Percentiles rank a stretch among this genome's conserved stretches.
Evolutionary conservation across 1,139 yeast species (phyloP).

Genomic region (Yamadazyma diddensiae): DNA sequence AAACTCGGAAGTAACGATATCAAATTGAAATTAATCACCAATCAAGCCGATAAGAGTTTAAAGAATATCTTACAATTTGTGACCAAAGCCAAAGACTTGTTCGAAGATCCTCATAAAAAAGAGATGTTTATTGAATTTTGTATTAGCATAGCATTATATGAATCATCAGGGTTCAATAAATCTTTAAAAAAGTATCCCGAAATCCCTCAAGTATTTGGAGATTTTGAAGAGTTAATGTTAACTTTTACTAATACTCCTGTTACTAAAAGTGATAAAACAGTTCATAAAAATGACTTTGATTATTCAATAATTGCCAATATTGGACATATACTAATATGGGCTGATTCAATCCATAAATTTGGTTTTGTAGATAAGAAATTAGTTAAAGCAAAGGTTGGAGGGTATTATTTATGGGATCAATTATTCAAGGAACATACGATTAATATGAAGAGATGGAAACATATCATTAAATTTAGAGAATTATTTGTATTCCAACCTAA

Average conservation of each 20-base stretch:
- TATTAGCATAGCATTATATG: slow-evolving; percentile 37
- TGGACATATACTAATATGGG: slow-evolving; percentile 45
- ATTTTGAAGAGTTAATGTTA: slow-evolving; percentile 34
- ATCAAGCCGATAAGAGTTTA: slow-evolving; percentile 15
- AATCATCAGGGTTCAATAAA: slow-evolving; percentile 36
- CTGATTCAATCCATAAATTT: slow-evolving; percentile 20
- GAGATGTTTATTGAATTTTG: slow-evolving; percentile 29
- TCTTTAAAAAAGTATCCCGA: slow-evolving; percentile 26
- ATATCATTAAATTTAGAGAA: slow-evolving; percentile 38
- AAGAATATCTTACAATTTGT: slow-evolving; percentile 20
- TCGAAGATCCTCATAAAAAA: slow-evolving; percentile 17
- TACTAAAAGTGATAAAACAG: slow-evolving; percentile 34
- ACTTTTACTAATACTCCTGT: slow-evolving; percentile 33
- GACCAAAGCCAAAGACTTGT: slow-evolving; percentile 24
- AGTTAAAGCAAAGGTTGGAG: slow-evolving; percentile 35
- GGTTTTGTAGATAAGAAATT: slow-evolving; percentile 8
- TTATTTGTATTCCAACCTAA: slow-evolving; percentile 41
- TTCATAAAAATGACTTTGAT: slow-evolving; percentile 39
- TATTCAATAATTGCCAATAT: slow-evolving; percentile 38
- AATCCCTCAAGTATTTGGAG: slow-evolving; percentile 29
- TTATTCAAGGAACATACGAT: slow-evolving; percentile 34
- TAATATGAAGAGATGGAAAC: slow-evolving; percentile 48
- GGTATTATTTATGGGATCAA: slow-evolving; percentile 45
- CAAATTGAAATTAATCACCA: slow-evolving; percentile 37
- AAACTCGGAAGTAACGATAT: slow-evolving; percentile 35